These are phyloP conservation scores for Moesziomyces antarcticus DNA, from an alignment of 1,284 basidiomycete species.

Conservation along the genomic window DNA sequence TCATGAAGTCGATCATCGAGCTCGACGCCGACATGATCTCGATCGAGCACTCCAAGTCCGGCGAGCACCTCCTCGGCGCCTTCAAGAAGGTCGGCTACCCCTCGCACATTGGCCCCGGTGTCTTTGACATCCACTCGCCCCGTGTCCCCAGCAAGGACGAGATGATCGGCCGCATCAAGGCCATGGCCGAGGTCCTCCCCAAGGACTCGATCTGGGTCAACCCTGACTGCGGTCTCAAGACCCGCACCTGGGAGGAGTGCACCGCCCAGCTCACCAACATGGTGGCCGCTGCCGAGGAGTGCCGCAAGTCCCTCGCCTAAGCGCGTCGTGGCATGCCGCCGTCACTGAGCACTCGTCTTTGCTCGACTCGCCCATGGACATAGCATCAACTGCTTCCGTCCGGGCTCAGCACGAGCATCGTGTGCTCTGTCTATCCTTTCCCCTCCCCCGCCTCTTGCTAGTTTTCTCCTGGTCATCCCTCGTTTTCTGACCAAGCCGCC, in stretches of 20 bases:
- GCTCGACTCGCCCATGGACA: constrained; percentile 17
- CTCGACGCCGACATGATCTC: constrained; percentile 99
- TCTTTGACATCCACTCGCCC: constrained; percentile 96
- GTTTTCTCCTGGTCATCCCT: constrained; percentile 15
- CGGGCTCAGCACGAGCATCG: constrained; percentile 6
- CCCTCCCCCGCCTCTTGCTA: constrained; percentile 6
- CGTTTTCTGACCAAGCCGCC: not conserved
- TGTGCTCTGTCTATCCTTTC: not conserved
- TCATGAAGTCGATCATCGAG: constrained; percentile 96
- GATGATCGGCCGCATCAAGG: constrained; percentile 90
- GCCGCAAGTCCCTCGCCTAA: constrained; percentile 74
- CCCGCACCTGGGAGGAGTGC: constrained; percentile 71
- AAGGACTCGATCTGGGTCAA: constrained; percentile 78
- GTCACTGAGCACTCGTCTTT: not conserved
- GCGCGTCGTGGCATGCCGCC: not conserved
- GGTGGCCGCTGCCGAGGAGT: constrained; percentile 77
- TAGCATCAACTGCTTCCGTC: constrained; percentile 39
- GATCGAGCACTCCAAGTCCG: constrained; percentile 80
- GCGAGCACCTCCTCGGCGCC: constrained; percentile 85
- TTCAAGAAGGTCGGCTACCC: constrained; percentile 97
- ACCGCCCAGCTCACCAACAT: constrained; percentile 72
- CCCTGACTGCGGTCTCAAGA: constrained; percentile 78
- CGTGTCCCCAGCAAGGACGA: constrained; percentile 89
- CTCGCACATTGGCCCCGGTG: constrained; percentile 96
- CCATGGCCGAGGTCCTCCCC: constrained; percentile 72